A percentile compares a stretch with the other conserved stretches of the same genome.
Conservation (phyloP, 257 asterid genomes). For the Solanum habrochaites region DNA sequence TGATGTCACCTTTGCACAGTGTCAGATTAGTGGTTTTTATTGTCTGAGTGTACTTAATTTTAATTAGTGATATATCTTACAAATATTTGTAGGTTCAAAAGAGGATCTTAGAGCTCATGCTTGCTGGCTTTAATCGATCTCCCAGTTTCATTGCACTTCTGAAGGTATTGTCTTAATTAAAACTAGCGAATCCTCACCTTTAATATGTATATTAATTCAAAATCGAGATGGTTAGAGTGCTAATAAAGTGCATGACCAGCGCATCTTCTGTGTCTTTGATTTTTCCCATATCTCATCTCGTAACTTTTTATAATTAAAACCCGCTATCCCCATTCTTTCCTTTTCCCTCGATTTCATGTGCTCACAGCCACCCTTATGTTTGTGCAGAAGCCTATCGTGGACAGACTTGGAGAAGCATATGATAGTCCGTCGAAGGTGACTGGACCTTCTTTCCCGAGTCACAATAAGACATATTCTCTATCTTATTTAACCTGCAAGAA, state of each 20-base stretch:
- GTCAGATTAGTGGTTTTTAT: not conserved
- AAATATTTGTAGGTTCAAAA: constrained; percentile 54
- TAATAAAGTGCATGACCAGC: not conserved
- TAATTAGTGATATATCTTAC: constrained; percentile 1
- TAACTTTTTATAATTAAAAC: not conserved
- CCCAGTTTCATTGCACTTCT: constrained; percentile 80
- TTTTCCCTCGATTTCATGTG: not conserved
- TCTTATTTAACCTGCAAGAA: not conserved
- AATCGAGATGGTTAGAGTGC: not conserved
- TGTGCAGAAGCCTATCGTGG: constrained; percentile 75
- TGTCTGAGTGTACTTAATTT: not conserved
- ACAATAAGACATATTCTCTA: not conserved
- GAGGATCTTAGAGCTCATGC: constrained; percentile 83
- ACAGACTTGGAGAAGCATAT: constrained; percentile 86
- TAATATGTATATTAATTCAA: not conserved
- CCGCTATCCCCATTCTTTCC: not conserved
- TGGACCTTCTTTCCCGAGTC: not conserved
- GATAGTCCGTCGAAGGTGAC: constrained; percentile 67
- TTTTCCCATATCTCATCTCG: not conserved
- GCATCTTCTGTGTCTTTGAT: not conserved
- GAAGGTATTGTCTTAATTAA: constrained; percentile 41
- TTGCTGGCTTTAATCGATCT: constrained; percentile 66
- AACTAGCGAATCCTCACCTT: not conserved
- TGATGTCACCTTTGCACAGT: not conserved
- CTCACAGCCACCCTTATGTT: not conserved